Evolutionary conservation across 2,329 filamentous ascomycete genomes (phyloP), one percentile per base, ranked within the genome.

Genomic region (Thielaviopsis musarum): DNA sequence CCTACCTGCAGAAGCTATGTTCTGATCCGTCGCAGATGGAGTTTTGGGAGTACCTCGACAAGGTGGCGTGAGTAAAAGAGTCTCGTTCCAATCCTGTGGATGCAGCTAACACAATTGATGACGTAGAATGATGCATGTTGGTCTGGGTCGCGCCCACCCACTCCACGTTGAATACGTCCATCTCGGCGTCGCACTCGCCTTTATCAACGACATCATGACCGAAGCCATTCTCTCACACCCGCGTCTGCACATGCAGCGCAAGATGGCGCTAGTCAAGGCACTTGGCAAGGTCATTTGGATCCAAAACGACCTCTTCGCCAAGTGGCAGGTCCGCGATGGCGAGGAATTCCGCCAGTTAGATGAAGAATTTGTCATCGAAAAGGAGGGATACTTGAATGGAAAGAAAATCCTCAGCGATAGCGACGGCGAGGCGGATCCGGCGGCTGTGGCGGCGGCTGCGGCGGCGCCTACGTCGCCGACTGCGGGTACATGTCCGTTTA

Each of bases 221-320:
- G 87, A 90, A 67, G 87, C 87, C 17, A 82, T 91, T 57, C 77
- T 91, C 53, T 84, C 79, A 2, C 79, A 89, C 66, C 85, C 85
- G 1, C 78, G 79, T 1, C 74, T 93, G 52, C 75, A 78, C 49
- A 76, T 87, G 65, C 74, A 77, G 61, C 79, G 80, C 70, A 91
- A 91, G 72, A 83, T 86, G 19, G 83, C 81, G 21, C 77, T 91
- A 2, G 77, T 91, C 53, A 87, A 85, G 68, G 87, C 88, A 0
- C 74, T 91, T 24, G 82, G 82, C 63, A 93, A 93, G 69, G 83
- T 91, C 26, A 84, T 91, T 64, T 91, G 87, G 87, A 90, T 91
- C 65, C 88, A 91, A 70, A 91, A 91, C 67, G 88, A 91, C 69
- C 75, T 91, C 26, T 87, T 91, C 69, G 85, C 87, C 17, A 87